Conservation (phyloP, 768 basidiomycete genomes). For the Xerocomus brunneocitrinus region DNA sequence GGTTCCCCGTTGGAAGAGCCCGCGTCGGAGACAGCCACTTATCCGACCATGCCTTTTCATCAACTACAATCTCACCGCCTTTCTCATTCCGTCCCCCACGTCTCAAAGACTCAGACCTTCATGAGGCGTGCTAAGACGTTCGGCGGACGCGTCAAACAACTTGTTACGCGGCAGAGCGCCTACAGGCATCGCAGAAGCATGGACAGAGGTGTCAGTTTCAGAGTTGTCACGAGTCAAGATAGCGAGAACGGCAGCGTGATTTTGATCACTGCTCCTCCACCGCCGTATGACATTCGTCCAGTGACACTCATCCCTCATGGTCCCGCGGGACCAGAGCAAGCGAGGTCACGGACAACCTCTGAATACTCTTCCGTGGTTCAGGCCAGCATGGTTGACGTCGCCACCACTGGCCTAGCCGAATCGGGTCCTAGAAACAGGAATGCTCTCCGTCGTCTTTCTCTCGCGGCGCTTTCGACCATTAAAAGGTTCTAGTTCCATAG, state of each 20-base stretch:
- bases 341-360: constrained; percentile 19
- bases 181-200: constrained; percentile 15
- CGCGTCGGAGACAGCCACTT: constrained; percentile 2
- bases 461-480: constrained; percentile 30
- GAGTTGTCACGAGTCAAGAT: constrained; percentile 21
- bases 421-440: constrained; percentile 14
- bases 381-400: constrained; percentile 8
- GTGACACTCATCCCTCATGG: constrained; percentile 3
- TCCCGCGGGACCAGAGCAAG: constrained; percentile 1
- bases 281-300: constrained; percentile 19
- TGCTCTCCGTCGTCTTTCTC: constrained; percentile 28
- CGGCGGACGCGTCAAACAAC: constrained; percentile 27
- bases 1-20: constrained; percentile 6
- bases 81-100: not conserved
- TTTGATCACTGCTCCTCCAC: constrained; percentile 28
- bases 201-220: constrained; percentile 18
- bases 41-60: constrained; percentile 7
- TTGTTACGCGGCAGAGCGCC: constrained; percentile 15
- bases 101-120: constrained; percentile 15
- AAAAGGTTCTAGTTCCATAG: constrained; percentile 15
- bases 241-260: constrained; percentile 30
- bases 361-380: constrained; percentile 22
- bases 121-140: constrained; percentile 27
- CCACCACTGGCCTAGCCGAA: constrained; percentile 5
- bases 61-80: constrained; percentile 2